Conservation (phyloP, 352 stramenopile genomes). For the Pythium phragmitis region DNA sequence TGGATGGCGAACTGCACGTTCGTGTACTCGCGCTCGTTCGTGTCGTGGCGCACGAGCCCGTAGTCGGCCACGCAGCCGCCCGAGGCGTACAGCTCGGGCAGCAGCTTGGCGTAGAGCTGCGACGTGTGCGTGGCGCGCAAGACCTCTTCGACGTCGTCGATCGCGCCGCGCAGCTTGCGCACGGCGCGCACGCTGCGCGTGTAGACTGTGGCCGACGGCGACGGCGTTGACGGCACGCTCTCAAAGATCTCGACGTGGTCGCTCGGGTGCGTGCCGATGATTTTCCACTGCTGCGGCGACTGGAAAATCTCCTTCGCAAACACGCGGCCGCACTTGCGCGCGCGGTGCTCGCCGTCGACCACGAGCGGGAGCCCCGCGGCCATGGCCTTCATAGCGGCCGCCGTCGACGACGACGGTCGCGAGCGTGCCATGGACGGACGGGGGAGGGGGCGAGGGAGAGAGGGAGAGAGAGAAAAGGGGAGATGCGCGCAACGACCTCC, state of each 20-base stretch:
- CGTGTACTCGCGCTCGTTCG: conserved; percentile 64
- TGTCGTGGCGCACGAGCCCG: conserved; percentile 47
- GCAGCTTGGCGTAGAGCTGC: conserved; percentile 39
- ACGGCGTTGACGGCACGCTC: conserved; percentile 16
- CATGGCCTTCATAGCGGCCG: conserved; percentile 5
- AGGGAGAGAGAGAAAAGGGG: background rate
- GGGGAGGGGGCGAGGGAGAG: background rate
- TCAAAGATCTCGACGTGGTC: conserved; percentile 68
- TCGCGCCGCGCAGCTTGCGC: conserved; percentile 43
- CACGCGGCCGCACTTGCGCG: conserved; percentile 45
- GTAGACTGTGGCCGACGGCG: background rate
- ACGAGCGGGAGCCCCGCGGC: conserved; percentile 22
- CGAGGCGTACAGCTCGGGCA: conserved; percentile 44
- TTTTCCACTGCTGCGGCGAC: conserved; percentile 60
- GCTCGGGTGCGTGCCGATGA: conserved; percentile 45
- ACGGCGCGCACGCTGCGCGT: conserved; percentile 55
- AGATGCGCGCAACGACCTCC: too few relatives aligned
- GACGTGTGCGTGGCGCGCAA: conserved; percentile 38
- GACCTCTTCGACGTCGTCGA: conserved; percentile 55
- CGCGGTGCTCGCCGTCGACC: conserved; percentile 54
- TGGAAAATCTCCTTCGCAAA: conserved; percentile 74
- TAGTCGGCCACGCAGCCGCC: conserved; percentile 47
- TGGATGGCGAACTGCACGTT: conserved; percentile 52
- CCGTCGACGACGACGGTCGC: background rate
- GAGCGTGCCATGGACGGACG: conserved; percentile 7